Evolutionary conservation across 805 yeast species (phyloP), one percentile per base, ranked within the genome.

Genomic region (Monosporozyma aerobia): DNA sequence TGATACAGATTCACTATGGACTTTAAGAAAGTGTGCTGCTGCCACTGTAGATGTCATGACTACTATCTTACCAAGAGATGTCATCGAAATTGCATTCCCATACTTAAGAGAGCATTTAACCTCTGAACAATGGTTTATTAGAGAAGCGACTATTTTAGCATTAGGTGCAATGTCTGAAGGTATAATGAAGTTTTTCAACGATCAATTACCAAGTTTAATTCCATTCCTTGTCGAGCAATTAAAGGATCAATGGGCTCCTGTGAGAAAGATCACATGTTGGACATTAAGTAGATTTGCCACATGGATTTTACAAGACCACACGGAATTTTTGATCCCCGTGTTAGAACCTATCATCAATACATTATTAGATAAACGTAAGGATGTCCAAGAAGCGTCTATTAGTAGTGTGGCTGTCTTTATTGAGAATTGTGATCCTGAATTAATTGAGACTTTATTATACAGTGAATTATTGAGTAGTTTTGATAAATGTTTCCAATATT

Each of bases 201-300:
- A 80, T 43, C 86, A 86, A 59, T 72, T 94, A 43, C 95, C 97
- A 2, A 78, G 82, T 30, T 72, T 94, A 47, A 82, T 92, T 35
- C 96, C 96, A 39, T 90, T 83, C 64, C 74, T 94, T 55, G 90
- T 90, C 29, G 88, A 89, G 53, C 76, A 95, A 61, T 71, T 90
- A 54, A 74, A 75, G 51, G 97, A 90, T 66, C 61, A 68, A 4
- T 85, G 90, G 69, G 83, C 96, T 8, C 79, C 95, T 22, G 95
- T 94, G 4, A 78, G 98, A 58, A 95, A 89, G 68, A 94, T 94
- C 50, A 74, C 96, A 0, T 92, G 98, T 72, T 94, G 99, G 99
- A 87, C 98, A 0, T 71, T 94, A 47, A 85, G 96, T 45, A 77
- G 98, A 52, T 94, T 85, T 65, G 78, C 94, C 0, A 62, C 77